Conservation (phyloP, 2,329 filamentous ascomycete genomes). For the Madurella fahalii region DNA sequence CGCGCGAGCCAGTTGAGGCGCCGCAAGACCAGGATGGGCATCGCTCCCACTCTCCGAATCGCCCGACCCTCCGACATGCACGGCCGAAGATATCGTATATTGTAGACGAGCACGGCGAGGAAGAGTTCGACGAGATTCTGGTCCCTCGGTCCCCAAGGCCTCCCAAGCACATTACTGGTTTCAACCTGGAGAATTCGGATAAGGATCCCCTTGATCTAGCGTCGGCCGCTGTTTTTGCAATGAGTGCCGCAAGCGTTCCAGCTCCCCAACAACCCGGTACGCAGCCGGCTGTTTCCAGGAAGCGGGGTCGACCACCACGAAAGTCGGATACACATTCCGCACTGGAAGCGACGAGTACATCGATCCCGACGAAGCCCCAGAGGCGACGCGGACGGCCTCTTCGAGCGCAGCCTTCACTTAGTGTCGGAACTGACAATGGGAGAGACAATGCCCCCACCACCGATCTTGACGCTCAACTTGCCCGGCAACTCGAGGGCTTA, state of each 20-base stretch:
- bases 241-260: slow-evolving; percentile 17
- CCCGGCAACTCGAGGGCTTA: slow-evolving; percentile 29
- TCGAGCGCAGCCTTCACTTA: slow-evolving; percentile 1
- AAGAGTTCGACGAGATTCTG: slow-evolving; percentile 42
- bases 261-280: slow-evolving; percentile 9
- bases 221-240: slow-evolving; percentile 33
- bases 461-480: slow-evolving; percentile 36
- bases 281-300: slow-evolving; percentile 12
- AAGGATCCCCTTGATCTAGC: slow-evolving; percentile 40
- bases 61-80: slow-evolving; percentile 49
- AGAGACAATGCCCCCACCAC: background rate
- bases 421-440: background rate
- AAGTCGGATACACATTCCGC: slow-evolving; percentile 11
- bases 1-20: slow-evolving; percentile 3
- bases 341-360: background rate
- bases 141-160: slow-evolving; percentile 21
- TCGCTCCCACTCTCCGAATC: slow-evolving; percentile 40
- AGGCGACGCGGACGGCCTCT: slow-evolving; percentile 21
- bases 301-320: slow-evolving; percentile 27
- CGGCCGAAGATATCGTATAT: slow-evolving; percentile 50
- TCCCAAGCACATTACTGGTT: slow-evolving; percentile 19
- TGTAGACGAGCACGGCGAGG: slow-evolving; percentile 44
- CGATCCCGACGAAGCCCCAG: background rate
- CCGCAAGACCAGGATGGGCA: slow-evolving; percentile 14
- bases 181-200: slow-evolving; percentile 15